phyloP scores from a whole-genome alignment of 257 asterid genomes.

The Rehmannia glutinosa region DNA sequence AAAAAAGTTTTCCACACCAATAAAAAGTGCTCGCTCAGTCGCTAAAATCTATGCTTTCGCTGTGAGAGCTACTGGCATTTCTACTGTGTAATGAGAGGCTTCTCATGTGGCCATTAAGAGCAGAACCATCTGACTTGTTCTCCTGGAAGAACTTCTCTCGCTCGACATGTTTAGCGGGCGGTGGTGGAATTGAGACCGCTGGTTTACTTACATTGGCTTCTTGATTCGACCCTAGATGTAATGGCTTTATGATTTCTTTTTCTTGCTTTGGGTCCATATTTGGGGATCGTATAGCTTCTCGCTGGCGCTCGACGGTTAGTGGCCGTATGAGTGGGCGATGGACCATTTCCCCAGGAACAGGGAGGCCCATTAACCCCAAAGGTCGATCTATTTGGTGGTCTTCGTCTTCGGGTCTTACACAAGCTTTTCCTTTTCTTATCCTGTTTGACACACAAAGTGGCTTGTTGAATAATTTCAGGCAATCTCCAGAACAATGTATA shows the following conservation, averaged over 20 bases:
- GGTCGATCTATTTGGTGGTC: slow-evolving; percentile 39
- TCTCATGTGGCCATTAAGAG: slow-evolving; percentile 51
- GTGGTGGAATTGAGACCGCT: slow-evolving; percentile 73
- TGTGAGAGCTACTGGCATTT: slow-evolving; percentile 65
- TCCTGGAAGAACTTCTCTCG: slow-evolving; percentile 84
- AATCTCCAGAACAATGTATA: no score
- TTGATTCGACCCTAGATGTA: slow-evolving; percentile 22
- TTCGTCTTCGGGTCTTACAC: slow-evolving; percentile 63
- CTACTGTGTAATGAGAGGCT: slow-evolving; percentile 84
- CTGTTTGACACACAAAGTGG: slow-evolving; percentile 32
- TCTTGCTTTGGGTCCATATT: slow-evolving; percentile 35
- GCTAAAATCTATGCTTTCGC: slow-evolving; percentile 72
- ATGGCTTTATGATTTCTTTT: slow-evolving; percentile 25
- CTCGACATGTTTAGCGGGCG: slow-evolving; percentile 90
- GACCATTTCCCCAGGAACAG: slow-evolving; percentile 55
- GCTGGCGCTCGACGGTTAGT: slow-evolving; percentile 41
- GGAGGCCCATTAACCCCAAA: slow-evolving; percentile 48
- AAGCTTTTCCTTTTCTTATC: slow-evolving; percentile 93
- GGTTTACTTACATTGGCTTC: slow-evolving; percentile 25
- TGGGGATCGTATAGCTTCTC: slow-evolving; percentile 25
- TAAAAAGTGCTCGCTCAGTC: slow-evolving; percentile 47
- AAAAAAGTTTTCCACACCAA: not conserved
- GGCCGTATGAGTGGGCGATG: slow-evolving; percentile 82
- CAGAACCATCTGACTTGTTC: slow-evolving; percentile 51
- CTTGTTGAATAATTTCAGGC: no score